Evolutionary conservation across 148 eudicot genomes (phyloP).

Genomic region (Camellia japonica): DNA sequence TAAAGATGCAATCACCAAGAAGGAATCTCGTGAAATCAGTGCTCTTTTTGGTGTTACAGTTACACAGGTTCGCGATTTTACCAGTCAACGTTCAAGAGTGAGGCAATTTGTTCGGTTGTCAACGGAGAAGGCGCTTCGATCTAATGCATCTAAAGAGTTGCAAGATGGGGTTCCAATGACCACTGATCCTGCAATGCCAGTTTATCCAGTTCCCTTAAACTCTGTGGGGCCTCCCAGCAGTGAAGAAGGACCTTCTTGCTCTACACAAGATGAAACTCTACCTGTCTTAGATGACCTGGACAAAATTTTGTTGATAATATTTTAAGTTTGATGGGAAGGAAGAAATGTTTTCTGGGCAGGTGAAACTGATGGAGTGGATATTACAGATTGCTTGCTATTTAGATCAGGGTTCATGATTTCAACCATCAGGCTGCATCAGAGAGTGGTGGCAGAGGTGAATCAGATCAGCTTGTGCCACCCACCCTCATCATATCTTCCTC

Average conservation of each 20-base stretch:
- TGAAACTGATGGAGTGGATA: conserved; percentile 88
- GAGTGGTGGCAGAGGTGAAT: no score
- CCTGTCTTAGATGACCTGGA: conserved; percentile 60
- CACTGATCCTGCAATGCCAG: conserved; percentile 36
- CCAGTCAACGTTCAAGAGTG: conserved; percentile 71
- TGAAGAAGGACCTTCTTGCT: conserved; percentile 66
- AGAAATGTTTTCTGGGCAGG: conserved; percentile 80
- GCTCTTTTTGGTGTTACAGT: conserved; percentile 85
- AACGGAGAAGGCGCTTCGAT: conserved; percentile 54
- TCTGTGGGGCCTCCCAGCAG: conserved; percentile 45
- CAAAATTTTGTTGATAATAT: conserved; percentile 62
- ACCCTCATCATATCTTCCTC: no score
- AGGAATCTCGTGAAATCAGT: conserved; percentile 82
- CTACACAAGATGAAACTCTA: conserved; percentile 51
- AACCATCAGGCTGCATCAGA: no score
- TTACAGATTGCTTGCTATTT: no score
- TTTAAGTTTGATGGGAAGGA: conserved; percentile 74
- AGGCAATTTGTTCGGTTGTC: conserved; percentile 68
- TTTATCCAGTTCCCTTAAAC: conserved; percentile 59
- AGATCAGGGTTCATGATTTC: no score
- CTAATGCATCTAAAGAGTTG: conserved; percentile 25
- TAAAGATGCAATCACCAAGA: conserved; percentile 84
- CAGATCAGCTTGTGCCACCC: no score
- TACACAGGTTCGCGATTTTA: conserved; percentile 75
- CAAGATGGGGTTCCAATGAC: conserved; percentile 37